Percentiles rank a stretch among this genome's conserved stretches.
phyloP scores from a whole-genome alignment of 1,284 basidiomycete genomes.

The Schizophyllum amplum region DNA sequence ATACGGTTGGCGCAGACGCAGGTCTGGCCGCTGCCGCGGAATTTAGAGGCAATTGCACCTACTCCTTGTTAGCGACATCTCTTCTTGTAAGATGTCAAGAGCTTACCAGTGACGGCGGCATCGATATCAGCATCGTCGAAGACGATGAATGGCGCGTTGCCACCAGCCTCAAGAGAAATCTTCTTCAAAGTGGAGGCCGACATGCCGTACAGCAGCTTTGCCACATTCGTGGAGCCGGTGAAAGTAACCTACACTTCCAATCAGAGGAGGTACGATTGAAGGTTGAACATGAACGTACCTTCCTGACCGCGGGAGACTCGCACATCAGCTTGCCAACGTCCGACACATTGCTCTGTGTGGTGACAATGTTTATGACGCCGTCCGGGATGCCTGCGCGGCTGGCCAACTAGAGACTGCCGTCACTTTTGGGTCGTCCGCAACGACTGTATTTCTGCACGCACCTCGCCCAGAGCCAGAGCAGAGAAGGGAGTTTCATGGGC shows the following conservation, averaged over 20 bases:
- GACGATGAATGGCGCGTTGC: slow-evolving; percentile 92
- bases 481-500: slow-evolving; percentile 96
- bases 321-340: slow-evolving; percentile 83
- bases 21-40: slow-evolving; percentile 89
- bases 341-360: slow-evolving; percentile 73
- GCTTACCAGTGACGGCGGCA: slow-evolving; percentile 77
- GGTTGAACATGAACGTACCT: slow-evolving; percentile 46
- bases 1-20: slow-evolving; percentile 84
- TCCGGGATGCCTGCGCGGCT: slow-evolving; percentile 87
- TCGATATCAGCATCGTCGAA: slow-evolving; percentile 96
- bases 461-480: slow-evolving; percentile 81
- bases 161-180: slow-evolving; percentile 82
- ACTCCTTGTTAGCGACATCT: slow-evolving; percentile 3
- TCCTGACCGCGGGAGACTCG: slow-evolving; percentile 68
- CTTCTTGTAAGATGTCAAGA: background rate
- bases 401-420: slow-evolving; percentile 17
- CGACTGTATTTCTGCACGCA: slow-evolving; percentile 19
- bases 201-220: slow-evolving; percentile 83
- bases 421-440: background rate
- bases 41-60: slow-evolving; percentile 86
- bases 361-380: slow-evolving; percentile 93
- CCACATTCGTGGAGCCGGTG: slow-evolving; percentile 89
- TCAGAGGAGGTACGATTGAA: background rate
- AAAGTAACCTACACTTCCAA: slow-evolving; percentile 41
- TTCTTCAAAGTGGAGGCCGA: slow-evolving; percentile 89